These are phyloP conservation scores for Picochlorum sp. DNA, from an alignment of 139 green algal species.

Conservation along the genomic window DNA sequence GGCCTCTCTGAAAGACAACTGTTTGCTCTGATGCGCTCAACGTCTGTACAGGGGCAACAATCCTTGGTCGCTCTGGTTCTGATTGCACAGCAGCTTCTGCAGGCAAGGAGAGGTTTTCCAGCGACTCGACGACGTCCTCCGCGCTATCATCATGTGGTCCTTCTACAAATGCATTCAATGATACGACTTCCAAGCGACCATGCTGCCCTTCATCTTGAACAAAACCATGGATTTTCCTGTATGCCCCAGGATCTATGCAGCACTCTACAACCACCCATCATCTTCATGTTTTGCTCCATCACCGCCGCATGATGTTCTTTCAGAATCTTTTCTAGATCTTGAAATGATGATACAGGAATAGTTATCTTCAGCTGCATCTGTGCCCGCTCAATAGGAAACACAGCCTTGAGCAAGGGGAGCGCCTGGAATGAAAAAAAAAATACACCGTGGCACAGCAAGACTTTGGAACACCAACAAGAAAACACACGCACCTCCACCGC, in stretches of 20 bases:
- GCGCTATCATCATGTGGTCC: slow-evolving; percentile 3
- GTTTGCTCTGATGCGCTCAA: neutral
- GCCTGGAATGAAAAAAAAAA: slow-evolving; percentile 22
- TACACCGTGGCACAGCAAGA: neutral
- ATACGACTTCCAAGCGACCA: slow-evolving; percentile 79
- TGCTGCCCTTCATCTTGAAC: slow-evolving; percentile 40
- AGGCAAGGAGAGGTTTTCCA: neutral
- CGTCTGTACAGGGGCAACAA: too few species aligned
- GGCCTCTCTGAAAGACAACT: slow-evolving; percentile 23
- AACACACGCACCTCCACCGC: slow-evolving; percentile 46
- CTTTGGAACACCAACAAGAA: slow-evolving; percentile 16
- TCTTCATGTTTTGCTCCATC: slow-evolving; percentile 30
- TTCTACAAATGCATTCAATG: slow-evolving; percentile 47
- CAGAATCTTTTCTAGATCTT: slow-evolving; percentile 39
- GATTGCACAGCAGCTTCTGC: too few species aligned
- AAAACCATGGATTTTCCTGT: slow-evolving; percentile 68
- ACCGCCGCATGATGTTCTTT: slow-evolving; percentile 3
- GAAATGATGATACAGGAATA: slow-evolving; percentile 27
- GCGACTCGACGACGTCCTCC: neutral
- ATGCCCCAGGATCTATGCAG: slow-evolving; percentile 82
- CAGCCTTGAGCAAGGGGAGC: slow-evolving; percentile 56
- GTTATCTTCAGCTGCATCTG: slow-evolving; percentile 78
- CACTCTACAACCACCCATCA: slow-evolving; percentile 15
- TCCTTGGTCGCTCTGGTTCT: too few species aligned
- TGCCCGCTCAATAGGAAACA: slow-evolving; percentile 84